Conservation (phyloP, 306 rosid genomes). For the Quercus agrifolia region DNA sequence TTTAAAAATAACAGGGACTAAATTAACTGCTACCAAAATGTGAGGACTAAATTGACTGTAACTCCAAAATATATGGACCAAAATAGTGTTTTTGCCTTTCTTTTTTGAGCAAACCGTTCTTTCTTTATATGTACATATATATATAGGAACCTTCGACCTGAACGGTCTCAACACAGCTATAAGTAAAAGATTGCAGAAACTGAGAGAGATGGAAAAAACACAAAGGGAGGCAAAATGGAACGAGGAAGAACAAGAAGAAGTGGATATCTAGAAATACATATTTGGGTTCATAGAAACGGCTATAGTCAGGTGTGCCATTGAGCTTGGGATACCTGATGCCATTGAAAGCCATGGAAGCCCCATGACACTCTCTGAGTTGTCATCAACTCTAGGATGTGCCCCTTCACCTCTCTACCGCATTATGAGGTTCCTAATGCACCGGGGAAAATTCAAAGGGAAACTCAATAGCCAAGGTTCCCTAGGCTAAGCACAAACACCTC, state of each 20-base stretch:
- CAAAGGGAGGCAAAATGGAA: neutral
- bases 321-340: slow-evolving; percentile 59
- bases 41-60: no score
- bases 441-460: slow-evolving; percentile 40
- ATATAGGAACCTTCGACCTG: no score
- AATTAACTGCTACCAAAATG: no score
- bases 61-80: no score
- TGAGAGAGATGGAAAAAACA: slow-evolving; percentile 14
- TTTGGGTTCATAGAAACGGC: slow-evolving; percentile 51
- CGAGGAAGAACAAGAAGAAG: slow-evolving; percentile 33
- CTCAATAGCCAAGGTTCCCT: neutral
- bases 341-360: slow-evolving; percentile 46
- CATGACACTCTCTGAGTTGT: slow-evolving; percentile 47
- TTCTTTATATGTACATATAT: no score
- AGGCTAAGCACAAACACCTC: slow-evolving; percentile 28
- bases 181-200: no score
- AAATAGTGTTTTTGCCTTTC: no score
- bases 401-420: slow-evolving; percentile 30
- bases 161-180: no score
- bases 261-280: slow-evolving; percentile 41
- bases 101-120: no score
- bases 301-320: slow-evolving; percentile 60
- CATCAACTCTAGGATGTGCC: slow-evolving; percentile 39
- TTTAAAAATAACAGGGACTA: no score
- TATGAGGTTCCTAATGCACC: slow-evolving; percentile 47